phyloP scores from a whole-genome alignment of 352 stramenopile genomes.

The Phytopythium aichiense region DNA sequence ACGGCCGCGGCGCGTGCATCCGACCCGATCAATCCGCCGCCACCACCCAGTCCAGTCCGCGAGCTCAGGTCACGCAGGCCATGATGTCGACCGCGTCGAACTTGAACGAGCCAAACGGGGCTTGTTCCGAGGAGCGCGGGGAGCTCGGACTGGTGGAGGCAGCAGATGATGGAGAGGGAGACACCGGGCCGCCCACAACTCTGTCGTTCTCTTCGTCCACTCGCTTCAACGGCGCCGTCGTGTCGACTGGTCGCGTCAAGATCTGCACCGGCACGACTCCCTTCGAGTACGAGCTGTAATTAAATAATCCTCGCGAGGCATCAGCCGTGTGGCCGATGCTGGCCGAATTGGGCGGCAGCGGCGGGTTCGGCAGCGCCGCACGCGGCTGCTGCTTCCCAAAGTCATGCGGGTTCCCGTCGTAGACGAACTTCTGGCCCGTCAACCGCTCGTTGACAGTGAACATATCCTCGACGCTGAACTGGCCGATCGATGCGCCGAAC shows the following conservation, averaged over 20 bases:
- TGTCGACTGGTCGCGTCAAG: constrained; percentile 24
- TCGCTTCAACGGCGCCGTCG: constrained; percentile 39
- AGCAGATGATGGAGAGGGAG: constrained; percentile 19
- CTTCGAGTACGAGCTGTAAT: constrained; percentile 34
- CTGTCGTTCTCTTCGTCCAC: constrained; percentile 36
- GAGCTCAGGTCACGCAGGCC: constrained; percentile 76
- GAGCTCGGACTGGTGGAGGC: constrained; percentile 26
- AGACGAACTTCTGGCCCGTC: constrained; percentile 90
- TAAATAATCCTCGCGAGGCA: constrained; percentile 43
- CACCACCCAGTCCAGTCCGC: constrained; percentile 7
- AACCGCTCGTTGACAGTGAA: constrained; percentile 93
- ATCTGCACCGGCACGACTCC: constrained; percentile 42
- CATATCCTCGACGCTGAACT: constrained; percentile 94
- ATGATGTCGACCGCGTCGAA: constrained; percentile 87
- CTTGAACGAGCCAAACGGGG: constrained; percentile 61
- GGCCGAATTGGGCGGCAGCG: background rate
- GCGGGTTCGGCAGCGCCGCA: background rate
- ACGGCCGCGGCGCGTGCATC: constrained; percentile 1
- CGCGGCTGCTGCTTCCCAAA: constrained; percentile 73
- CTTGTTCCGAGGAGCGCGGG: constrained; percentile 22
- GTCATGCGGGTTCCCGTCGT: constrained; percentile 94
- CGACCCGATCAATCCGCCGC: background rate
- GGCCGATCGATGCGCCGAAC: constrained; percentile 69
- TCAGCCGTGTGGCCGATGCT: background rate
- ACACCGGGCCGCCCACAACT: background rate